Evolutionary conservation across 768 basidiomycete species (phyloP).

Genomic region (Rubroboletus satanas): DNA sequence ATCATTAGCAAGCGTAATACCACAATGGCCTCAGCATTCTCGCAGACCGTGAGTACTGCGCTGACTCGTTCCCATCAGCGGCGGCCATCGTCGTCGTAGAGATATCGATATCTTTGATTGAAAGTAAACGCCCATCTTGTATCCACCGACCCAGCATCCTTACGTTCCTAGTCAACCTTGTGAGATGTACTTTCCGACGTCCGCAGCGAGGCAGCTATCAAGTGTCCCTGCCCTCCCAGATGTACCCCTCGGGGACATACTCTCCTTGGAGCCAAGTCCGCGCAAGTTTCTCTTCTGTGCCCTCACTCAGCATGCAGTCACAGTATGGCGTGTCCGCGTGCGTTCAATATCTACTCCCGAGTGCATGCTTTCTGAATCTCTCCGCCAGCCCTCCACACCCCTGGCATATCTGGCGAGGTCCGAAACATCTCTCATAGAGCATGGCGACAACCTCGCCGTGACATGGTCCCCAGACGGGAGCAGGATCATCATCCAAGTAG

Average conservation of each 20-base stretch:
- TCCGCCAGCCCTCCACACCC: slow-evolving; percentile 60
- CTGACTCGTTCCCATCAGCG: slow-evolving; percentile 7
- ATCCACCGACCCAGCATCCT: neutral
- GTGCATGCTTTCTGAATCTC: neutral
- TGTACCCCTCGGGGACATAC: slow-evolving; percentile 51
- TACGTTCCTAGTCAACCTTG: neutral
- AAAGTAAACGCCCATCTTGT: neutral
- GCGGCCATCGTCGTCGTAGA: neutral
- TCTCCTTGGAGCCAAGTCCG: slow-evolving; percentile 61
- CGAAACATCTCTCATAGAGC: slow-evolving; percentile 69
- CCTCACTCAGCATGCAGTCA: slow-evolving; percentile 64
- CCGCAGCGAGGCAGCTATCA: slow-evolving; percentile 69
- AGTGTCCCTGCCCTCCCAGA: slow-evolving; percentile 68
- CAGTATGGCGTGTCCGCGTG: slow-evolving; percentile 82
- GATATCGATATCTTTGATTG: slow-evolving; percentile 4
- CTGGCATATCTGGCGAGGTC: slow-evolving; percentile 75
- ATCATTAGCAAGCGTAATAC: slow-evolving; percentile 33
- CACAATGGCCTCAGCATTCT: slow-evolving; percentile 5
- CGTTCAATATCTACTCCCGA: slow-evolving; percentile 25
- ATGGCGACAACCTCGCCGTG: slow-evolving; percentile 73
- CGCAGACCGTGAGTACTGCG: slow-evolving; percentile 6
- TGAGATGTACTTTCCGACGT: slow-evolving; percentile 82
- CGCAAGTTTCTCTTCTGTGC: slow-evolving; percentile 76
- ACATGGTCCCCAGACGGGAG: slow-evolving; percentile 84
- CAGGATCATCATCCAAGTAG: slow-evolving; percentile 75